Base-by-base conservation (phyloP, 192 early-diverging fungal genomes). In the Funneliformis geosporum region DNA sequence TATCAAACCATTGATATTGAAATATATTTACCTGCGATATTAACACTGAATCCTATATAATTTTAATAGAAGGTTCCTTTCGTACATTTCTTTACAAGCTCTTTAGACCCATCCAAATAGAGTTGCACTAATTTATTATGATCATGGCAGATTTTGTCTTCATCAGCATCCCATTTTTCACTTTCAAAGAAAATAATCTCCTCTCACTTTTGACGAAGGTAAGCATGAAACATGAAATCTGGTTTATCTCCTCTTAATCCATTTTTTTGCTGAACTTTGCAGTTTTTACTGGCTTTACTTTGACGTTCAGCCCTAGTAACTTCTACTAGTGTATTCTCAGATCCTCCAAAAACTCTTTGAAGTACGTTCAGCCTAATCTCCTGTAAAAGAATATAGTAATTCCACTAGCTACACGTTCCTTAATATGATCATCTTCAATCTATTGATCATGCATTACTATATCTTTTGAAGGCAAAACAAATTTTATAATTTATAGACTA, bases 381-480 rank as follows among this genome's bases (percentile, higher is more conserved):
- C 18, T 73, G 46, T n/a, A 44, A 73, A 73, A 73, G 71, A 21
- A 73, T 43, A 44, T 73, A 23, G 71, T 73, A 23, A 73, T 73
- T 43, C 46, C 71, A 21, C 71, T 14, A 46, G 71, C 39, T 47
- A 73, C 46, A n/a, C 42, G n/a, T 73, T 27, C 42, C 10, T 27
- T 43, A 73, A 47, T 28, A 50, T 73, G 71, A n/a, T 73, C 71
- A 50, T 1, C 27, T 46, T 73, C 71, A 21, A 73, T 42, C 70
- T 40, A 72, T 72, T 72, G 70, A 72, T 72, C 70, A 72, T 72
- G 42, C 27, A 10, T 72, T 27, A 72, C 71, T 18, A n/a, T 50
- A 10, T 73, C 71, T 25, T 28, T 69, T 8, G 8, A 69, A 28
- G 28, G 14, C 67, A 40, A 69, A 12, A 69, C 67, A 28, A 69